Base-by-base conservation (phyloP, 441 rosid genomes). In the Erodium texanum region DNA sequence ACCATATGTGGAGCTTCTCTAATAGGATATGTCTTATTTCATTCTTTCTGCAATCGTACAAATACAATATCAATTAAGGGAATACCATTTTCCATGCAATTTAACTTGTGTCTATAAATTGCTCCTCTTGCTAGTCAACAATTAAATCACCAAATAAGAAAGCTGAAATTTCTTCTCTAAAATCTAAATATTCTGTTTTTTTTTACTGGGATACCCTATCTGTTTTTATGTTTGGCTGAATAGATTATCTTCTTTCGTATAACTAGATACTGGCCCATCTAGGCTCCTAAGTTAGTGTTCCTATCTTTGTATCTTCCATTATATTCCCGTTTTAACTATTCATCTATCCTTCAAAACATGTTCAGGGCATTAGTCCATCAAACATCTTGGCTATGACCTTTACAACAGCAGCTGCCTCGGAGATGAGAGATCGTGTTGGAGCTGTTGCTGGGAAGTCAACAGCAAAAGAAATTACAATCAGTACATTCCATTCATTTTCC, bases 301-400 rank as follows among this genome's bases (percentile, higher is more conserved):
- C 45, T 29, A 15, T 48, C 29, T 63, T 54, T 62, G 27, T 18
- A 63, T 36, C 48, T 73, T 66, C 65, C 1, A 24, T 11, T 52
- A 27, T 43, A 16, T 62, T 36, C 9, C 63, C 41, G 66, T 27
- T 54, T 52, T 66, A 45, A 16, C 67, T 45, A 16, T 10, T 22
- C 18, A 3, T 15, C 48, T 58, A 62, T 63, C 7, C 36, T 70
- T 12, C 64, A 62, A 32, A 70, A 68, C 66, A 19, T 77, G 65
- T 29, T 67, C 80, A 93, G 99, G 99, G 97, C 54, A 75, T 89
- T 34, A 75, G 79, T 69, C 85, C 97, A 61, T 84, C 97, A 70
- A 93, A 93, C 80, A 83, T 93, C 75, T 81, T 91, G 78, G 97
- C 99, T 19, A 93, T 91, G 99, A 91, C 99, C 79, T 93, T 93